phyloP scores from a whole-genome alignment of 2,329 filamentous ascomycete genomes.

The Aspergillus arachidicola region DNA sequence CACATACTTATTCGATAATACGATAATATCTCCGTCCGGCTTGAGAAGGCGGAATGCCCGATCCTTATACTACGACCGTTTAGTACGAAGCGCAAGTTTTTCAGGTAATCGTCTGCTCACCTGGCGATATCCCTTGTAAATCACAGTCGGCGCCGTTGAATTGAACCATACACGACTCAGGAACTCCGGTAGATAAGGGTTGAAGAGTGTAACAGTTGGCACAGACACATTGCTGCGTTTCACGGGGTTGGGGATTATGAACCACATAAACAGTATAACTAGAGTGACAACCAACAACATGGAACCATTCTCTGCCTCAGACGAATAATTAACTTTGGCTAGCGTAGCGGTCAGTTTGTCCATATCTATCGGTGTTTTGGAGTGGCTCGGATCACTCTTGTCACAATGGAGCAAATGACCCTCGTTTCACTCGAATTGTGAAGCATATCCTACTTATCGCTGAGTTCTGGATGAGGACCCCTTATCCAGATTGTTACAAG shows the following conservation, averaged over 20 bases:
- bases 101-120: neutral
- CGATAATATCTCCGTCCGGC: neutral
- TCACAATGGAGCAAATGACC: too few relatives aligned
- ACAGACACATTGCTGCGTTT: neutral
- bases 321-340: too few relatives aligned
- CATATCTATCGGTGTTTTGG: too few relatives aligned
- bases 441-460: too few relatives aligned
- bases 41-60: neutral
- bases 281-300: too few relatives aligned
- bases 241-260: neutral
- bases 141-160: neutral
- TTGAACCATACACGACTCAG: neutral
- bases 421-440: too few relatives aligned
- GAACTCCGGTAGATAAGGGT: neutral
- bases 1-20: neutral
- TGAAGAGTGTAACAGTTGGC: neutral
- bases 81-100: neutral
- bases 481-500: too few relatives aligned
- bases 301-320: too few relatives aligned
- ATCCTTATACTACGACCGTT: neutral
- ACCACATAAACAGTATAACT: neutral
- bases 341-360: too few relatives aligned
- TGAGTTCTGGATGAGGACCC: too few relatives aligned
- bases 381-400: too few relatives aligned
- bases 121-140: neutral